phyloP scores from a whole-genome alignment of 257 asterid species.

The Solanum peruvianum region DNA sequence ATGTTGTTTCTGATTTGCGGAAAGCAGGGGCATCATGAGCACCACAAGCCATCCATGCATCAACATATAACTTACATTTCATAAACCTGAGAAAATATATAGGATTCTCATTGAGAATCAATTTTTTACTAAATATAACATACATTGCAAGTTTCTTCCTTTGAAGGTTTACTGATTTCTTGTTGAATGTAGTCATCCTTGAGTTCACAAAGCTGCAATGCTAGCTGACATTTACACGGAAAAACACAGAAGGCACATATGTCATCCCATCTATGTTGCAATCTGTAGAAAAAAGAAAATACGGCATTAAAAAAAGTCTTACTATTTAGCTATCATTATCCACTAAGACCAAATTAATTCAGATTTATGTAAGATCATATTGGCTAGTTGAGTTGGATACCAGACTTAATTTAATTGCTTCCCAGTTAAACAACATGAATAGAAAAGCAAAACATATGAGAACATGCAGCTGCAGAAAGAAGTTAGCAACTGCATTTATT shows the following conservation, averaged over 20 bases:
- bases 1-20: neutral
- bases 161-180: conserved; percentile 70
- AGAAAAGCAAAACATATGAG: neutral
- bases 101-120: neutral
- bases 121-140: conserved; percentile 10
- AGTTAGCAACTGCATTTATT: neutral
- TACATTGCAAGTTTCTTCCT: conserved; percentile 57
- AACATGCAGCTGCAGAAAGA: neutral
- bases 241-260: conserved; percentile 68
- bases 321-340: neutral
- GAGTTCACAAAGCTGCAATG: conserved; percentile 69
- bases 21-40: neutral
- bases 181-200: conserved; percentile 78
- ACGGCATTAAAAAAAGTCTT: neutral
- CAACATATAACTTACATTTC: neutral
- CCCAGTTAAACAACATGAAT: neutral
- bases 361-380: neutral
- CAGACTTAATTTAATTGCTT: neutral
- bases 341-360: neutral
- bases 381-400: neutral
- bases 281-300: conserved; percentile 27
- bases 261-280: conserved; percentile 67
- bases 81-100: neutral
- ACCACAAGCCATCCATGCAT: neutral
- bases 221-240: conserved; percentile 56